phyloP scores from a whole-genome alignment of 805 yeast species.

The Candida manassasensis region DNA sequence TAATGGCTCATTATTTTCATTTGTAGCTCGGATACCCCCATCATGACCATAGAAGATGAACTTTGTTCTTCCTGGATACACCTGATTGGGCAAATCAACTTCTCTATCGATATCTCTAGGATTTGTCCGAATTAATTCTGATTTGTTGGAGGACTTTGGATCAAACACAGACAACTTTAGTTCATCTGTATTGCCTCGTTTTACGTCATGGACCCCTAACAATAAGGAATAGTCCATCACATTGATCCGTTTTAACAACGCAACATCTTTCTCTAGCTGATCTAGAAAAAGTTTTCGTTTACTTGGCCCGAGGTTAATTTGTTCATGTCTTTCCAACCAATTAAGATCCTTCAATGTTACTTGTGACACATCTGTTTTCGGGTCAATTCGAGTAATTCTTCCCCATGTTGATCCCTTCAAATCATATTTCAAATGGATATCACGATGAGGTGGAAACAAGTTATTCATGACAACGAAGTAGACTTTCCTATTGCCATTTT shows the following conservation, averaged over 20 bases:
- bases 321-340: conserved; percentile 67
- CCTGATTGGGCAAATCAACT: conserved; percentile 40
- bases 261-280: conserved; percentile 75
- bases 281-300: conserved; percentile 55
- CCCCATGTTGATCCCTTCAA: conserved; percentile 93
- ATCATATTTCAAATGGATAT: conserved; percentile 81
- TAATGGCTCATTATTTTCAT: conserved; percentile 54
- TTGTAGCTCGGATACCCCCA: conserved; percentile 80
- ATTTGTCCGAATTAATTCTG: conserved; percentile 41
- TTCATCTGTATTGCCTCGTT: conserved; percentile 38
- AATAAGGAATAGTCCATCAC: conserved; percentile 95
- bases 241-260: conserved; percentile 64
- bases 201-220: conserved; percentile 80
- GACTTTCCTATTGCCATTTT: conserved; percentile 60
- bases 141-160: conserved; percentile 35
- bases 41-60: conserved; percentile 69
- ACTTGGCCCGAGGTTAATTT: conserved; percentile 70
- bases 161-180: conserved; percentile 40
- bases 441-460: conserved; percentile 88
- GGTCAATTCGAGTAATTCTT: conserved; percentile 45
- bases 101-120: conserved; percentile 40
- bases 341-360: conserved; percentile 79
- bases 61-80: conserved; percentile 44
- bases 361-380: conserved; percentile 22
- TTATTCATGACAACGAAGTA: conserved; percentile 97